Evolutionary conservation across 139 green algal species (phyloP).

Genomic region (Chlamydomonas schloesseri): DNA sequence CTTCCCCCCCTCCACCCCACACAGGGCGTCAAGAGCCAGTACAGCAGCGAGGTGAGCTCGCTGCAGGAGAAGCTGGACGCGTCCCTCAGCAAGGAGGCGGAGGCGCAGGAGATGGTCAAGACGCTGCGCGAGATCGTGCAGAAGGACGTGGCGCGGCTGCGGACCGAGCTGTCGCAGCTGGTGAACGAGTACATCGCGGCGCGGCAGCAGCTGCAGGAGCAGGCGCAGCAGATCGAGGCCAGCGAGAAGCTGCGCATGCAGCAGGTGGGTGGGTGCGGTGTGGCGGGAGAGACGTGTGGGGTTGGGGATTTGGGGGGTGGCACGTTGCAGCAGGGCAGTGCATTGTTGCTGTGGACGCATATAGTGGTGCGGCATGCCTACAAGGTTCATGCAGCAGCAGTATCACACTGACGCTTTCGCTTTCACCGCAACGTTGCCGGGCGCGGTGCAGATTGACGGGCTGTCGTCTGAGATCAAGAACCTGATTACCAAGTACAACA

Average conservation of each 20-base stretch:
- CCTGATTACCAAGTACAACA: constrained; percentile 38
- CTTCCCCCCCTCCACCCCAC: neutral
- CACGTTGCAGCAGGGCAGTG: too few relatives aligned
- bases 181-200: constrained; percentile 37
- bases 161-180: constrained; percentile 30
- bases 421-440: too few relatives aligned
- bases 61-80: constrained; percentile 34
- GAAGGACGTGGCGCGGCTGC: constrained; percentile 30
- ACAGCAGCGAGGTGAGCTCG: constrained; percentile 14
- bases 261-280: neutral
- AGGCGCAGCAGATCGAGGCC: constrained; percentile 34
- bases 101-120: constrained; percentile 39
- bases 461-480: constrained; percentile 38
- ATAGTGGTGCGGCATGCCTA: too few relatives aligned
- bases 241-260: constrained; percentile 44
- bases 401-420: too few relatives aligned
- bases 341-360: too few relatives aligned
- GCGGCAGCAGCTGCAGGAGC: constrained; percentile 32
- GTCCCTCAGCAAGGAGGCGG: constrained; percentile 5
- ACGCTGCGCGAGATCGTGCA: constrained; percentile 34
- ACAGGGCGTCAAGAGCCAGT: constrained; percentile 32
- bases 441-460: constrained; percentile 19
- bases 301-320: too few relatives aligned
- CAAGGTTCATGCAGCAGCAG: too few relatives aligned
- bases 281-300: too few relatives aligned